A percentile compares a stretch with the other conserved stretches of the same genome.
phyloP scores from a whole-genome alignment of 345 rosid species.

The Eutrema heterophyllum region DNA sequence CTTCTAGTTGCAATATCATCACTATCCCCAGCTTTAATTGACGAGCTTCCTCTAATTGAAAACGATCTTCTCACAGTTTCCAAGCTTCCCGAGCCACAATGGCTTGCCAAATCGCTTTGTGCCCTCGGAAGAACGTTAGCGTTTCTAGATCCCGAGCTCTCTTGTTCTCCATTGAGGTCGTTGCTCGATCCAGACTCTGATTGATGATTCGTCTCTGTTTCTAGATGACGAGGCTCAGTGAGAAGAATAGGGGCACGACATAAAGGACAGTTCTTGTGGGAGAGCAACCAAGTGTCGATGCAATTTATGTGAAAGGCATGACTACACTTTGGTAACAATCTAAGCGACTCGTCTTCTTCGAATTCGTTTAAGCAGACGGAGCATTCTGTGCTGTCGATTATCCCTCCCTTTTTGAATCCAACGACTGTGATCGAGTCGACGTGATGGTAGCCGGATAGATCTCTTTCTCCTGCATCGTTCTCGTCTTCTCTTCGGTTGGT shows the following conservation, averaged over 20 bases:
- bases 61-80: conserved; percentile 46
- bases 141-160: conserved; percentile 22
- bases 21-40: conserved; percentile 1
- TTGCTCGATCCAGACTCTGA: not conserved
- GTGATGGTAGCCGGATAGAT: conserved; percentile 37
- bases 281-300: conserved; percentile 75
- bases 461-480: conserved; percentile 12
- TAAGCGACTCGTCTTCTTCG: conserved; percentile 52
- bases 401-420: conserved; percentile 40
- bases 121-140: conserved; percentile 13
- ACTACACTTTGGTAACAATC: conserved; percentile 74
- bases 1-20: not conserved
- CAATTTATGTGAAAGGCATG: conserved; percentile 80
- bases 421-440: conserved; percentile 55
- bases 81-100: not conserved
- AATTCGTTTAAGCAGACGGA: conserved; percentile 83
- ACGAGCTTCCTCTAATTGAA: conserved; percentile 43
- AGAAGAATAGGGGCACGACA: conserved; percentile 63
- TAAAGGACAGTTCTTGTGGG: conserved; percentile 76
- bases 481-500: conserved; percentile 14
- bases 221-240: conserved; percentile 2
- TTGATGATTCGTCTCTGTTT: conserved; percentile 1
- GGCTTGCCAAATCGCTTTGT: conserved; percentile 31
- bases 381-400: conserved; percentile 72
- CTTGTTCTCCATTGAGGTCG: conserved; percentile 19